These are phyloP conservation scores for Aphanoascus verrucosus DNA, from an alignment of 2,329 filamentous ascomycete genomes.

Conservation along the genomic window DNA sequence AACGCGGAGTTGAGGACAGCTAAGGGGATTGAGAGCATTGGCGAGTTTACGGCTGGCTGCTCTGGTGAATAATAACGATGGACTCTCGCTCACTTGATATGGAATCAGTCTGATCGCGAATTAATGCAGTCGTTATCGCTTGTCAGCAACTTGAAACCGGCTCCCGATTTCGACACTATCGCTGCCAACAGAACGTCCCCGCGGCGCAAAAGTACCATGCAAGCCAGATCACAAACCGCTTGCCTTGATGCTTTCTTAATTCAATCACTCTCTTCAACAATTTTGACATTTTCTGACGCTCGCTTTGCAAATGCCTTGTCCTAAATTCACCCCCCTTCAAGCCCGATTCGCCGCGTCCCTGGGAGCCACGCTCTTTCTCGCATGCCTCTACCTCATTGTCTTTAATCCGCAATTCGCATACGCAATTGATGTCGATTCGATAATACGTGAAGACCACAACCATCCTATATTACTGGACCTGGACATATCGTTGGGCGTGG, in stretches of 20 bases:
- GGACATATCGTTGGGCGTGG: background rate
- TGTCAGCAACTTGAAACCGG: background rate
- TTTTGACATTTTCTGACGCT: conserved; percentile 15
- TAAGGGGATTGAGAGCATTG: background rate
- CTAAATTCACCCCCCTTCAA: conserved; percentile 55
- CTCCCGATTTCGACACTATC: background rate
- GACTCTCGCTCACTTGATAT: background rate
- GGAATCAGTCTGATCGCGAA: background rate
- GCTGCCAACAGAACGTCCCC: background rate
- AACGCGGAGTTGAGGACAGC: background rate
- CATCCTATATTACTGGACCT: conserved; percentile 36
- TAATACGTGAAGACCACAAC: conserved; percentile 38
- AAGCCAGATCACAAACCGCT: background rate
- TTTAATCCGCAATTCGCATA: conserved; percentile 51
- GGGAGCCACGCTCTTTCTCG: conserved; percentile 48
- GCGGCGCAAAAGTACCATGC: background rate
- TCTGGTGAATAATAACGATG: background rate
- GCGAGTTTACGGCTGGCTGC: background rate
- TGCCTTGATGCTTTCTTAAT: background rate
- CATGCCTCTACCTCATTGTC: conserved; percentile 52
- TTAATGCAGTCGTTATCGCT: background rate
- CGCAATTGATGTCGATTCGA: conserved; percentile 46
- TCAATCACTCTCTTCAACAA: background rate
- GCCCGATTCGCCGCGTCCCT: conserved; percentile 60
- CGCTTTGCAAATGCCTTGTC: conserved; percentile 29